Percentiles rank a stretch among this genome's conserved stretches.
These are phyloP conservation scores for Entonaema liquescens DNA, from an alignment of 495 filamentous ascomycete genomes.

Conservation along the genomic window DNA sequence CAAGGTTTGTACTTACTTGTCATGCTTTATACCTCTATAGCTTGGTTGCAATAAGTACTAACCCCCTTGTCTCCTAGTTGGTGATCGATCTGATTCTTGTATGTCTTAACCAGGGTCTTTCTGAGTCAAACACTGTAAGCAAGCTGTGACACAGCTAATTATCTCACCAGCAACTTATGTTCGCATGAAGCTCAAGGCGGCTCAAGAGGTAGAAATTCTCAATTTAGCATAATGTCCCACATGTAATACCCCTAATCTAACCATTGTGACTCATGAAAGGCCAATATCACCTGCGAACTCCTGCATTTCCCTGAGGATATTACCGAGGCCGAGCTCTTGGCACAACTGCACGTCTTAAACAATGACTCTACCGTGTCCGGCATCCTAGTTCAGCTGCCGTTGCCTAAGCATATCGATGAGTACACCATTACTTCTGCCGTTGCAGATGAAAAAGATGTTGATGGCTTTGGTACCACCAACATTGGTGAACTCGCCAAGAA, in stretches of 20 bases:
- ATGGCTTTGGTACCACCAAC: conserved; percentile 92
- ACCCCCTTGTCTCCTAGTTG: conserved; percentile 64
- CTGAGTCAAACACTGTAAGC: conserved; percentile 24
- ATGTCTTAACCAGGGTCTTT: conserved; percentile 47
- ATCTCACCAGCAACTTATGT: conserved; percentile 85
- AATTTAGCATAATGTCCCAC: conserved; percentile 5
- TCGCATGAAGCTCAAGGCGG: conserved; percentile 98
- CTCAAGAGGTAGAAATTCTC: conserved; percentile 74
- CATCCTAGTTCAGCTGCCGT: conserved; percentile 90
- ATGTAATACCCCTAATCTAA: conserved; percentile 25
- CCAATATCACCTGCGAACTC: conserved; percentile 86
- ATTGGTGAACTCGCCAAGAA: conserved; percentile 97
- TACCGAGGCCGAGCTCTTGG: conserved; percentile 84
- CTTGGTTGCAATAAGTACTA: conserved; percentile 1
- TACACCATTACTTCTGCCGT: conserved; percentile 89
- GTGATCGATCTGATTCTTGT: conserved; percentile 92
- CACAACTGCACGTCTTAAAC: conserved; percentile 82
- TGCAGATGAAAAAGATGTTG: conserved; percentile 93
- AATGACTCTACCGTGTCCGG: conserved; percentile 88
- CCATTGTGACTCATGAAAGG: conserved; percentile 59
- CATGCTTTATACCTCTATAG: not conserved
- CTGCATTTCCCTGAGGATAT: conserved; percentile 82
- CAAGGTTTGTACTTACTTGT: conserved; percentile 69
- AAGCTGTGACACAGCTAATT: conserved; percentile 40
- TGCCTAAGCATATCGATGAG: conserved; percentile 89